Evolutionary conservation across 2,329 filamentous ascomycete genomes (phyloP), one percentile per base, ranked within the genome.

Genomic region (Chalaropsis ovoidea): DNA sequence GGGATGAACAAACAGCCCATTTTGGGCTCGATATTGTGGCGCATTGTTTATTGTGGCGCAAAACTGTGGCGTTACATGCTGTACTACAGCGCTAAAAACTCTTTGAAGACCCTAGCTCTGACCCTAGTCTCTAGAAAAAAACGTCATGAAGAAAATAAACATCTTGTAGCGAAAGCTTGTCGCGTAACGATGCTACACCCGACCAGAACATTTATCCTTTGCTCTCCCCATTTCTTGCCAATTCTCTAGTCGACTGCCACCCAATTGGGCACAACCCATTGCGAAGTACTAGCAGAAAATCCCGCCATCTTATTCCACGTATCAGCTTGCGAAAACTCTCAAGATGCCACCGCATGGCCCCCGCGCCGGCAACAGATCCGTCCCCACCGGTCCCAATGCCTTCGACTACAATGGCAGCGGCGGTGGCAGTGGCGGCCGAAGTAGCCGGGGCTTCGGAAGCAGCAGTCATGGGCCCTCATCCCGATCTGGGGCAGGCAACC

Each of bases 281-380:
- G 27, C 60, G 52, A 13, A 22, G 22, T 3, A 49, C 22, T 17
- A 3, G n/a, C 8, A 49, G 0, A 4, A 11, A 22, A 22, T 19
- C 6, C 11, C 22, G n/a, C 10, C 17, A 49, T 35, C 27, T 56
- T 22, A 56, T 31, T 35, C 52, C 27, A 31, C 27, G 13, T 11
- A 27, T 19, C 17, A 35, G 22, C 15, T 31, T 31, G 13, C 27
- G 17, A 31, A 31, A 8, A 31, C 52, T 15, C 22, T 31, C 52
- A 31, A 22, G 19, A 63, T 64, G 61, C 61, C 49, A 54, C 52
- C 61, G 10, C 49, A 63, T 49, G 52, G 47, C 42, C 49, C 65
- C 61, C 64, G 60, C 47, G 39, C 35, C 15, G 43, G 47, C 7
- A 60, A n/a, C 35, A 67, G 61, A 56, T 7, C 61, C 22, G 65